Percentiles rank a stretch among this genome's conserved stretches.
phyloP scores from a whole-genome alignment of 1,284 basidiomycete species.

The Crocinoboletus sp. region DNA sequence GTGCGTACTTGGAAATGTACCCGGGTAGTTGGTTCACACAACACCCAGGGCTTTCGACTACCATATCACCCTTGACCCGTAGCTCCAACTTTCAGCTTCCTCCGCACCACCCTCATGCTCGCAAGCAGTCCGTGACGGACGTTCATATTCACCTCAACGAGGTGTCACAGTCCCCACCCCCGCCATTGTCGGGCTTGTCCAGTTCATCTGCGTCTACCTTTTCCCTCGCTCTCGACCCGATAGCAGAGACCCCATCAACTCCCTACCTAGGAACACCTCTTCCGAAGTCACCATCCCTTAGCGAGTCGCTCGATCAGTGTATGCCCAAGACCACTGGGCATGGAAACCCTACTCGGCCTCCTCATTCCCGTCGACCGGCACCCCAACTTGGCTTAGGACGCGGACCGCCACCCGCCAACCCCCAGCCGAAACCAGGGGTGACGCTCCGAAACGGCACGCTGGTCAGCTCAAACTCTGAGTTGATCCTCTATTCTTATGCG shows the following conservation, averaged over 20 bases:
- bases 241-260: conserved; percentile 48
- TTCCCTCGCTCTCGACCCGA: conserved; percentile 64
- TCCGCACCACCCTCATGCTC: conserved; percentile 68
- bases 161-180: conserved; percentile 26
- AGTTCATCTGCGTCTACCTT: conserved; percentile 55
- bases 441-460: conserved; percentile 40
- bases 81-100: conserved; percentile 50
- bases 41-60: conserved; percentile 6
- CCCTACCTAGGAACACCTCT: conserved; percentile 41
- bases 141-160: conserved; percentile 43
- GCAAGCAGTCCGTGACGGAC: conserved; percentile 66
- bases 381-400: conserved; percentile 45
- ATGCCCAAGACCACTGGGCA: conserved; percentile 15
- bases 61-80: conserved; percentile 43
- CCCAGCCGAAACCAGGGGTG: conserved; percentile 10
- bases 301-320: conserved; percentile 15
- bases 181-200: conserved; percentile 33
- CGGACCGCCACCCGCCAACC: conserved; percentile 32
- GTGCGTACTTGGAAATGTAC: conserved; percentile 9
- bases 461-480: conserved; percentile 49
- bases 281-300: conserved; percentile 23
- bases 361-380: conserved; percentile 30
- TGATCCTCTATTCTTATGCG: conserved; percentile 85
- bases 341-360: conserved; percentile 18
- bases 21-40: conserved; percentile 6